Base-by-base conservation (phyloP, 169 alveolate species). In the Cryptosporidium ryanae region DNA sequence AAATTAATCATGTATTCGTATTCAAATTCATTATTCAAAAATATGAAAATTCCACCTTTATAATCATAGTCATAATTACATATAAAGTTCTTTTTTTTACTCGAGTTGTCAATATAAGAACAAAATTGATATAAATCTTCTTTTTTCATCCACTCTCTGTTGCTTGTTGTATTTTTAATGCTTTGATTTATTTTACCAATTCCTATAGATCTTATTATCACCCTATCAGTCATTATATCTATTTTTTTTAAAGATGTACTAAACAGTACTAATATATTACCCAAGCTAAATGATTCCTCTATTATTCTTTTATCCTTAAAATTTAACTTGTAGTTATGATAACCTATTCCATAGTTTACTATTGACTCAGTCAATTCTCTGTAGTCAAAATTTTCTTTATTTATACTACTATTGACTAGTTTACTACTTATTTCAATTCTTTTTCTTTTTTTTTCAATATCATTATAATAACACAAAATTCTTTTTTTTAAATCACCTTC, bases 141-240 rank as follows among this genome's bases (percentile, higher is more conserved):
- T 61, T 61, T 76, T 32, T 55, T 32, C 15, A 76, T 31, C 87
- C 68, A 59, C 46, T 76, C 87, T 25, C 71, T 76, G 21, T 59
- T 76, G 18, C 71, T 71, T n/a, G 38, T 55, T 13, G 27, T 59
- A n/a, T 55, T 59, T 46, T 59, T 76, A 1, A 32, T 25, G 17
- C 17, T 21, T 44, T 57, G 25, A 23, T 76, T 76, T 15, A 61
- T 55, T 61, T 61, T 76, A 0, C 87, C 87, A 18, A 76, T 34
- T 34, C 76, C 71, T 34, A 76, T 76, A 38, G 87, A 76, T 76
- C 87, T 76, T 5, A 76, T 57, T 12, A 76, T 61, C 5, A 76
- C 50, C 25, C 76, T 29, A 50, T 76, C 76, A n/a, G 64, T 64
- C 23, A 32, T 55, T 27, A 61, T 18, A 43, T 59, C 59, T 27